A percentile compares a stretch with the other conserved stretches of the same genome.
Conservation (phyloP, 352 stramenopile genomes). For the Pythium utonaiense region DNA sequence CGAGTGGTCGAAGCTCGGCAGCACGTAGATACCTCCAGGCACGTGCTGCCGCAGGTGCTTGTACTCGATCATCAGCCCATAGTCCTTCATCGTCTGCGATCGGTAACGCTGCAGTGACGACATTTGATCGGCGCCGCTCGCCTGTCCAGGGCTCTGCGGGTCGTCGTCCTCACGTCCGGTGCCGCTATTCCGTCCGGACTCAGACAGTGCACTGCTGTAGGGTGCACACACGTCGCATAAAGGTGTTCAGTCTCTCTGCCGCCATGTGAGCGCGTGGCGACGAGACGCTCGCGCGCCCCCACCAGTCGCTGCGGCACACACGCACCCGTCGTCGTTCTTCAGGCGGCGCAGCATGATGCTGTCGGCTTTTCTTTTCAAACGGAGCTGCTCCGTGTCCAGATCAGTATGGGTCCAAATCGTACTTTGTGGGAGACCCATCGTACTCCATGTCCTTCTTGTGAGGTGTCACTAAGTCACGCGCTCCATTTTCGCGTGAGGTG, state of each 20-base stretch:
- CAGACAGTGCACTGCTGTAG: constrained; percentile 3
- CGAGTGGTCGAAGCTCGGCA: constrained; percentile 91
- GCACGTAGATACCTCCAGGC: constrained; percentile 93
- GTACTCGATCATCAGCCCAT: constrained; percentile 97
- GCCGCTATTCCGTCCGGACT: constrained; percentile 9
- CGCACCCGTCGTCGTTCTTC: constrained; percentile 55
- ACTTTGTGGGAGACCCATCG: constrained; percentile 23
- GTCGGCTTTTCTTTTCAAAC: constrained; percentile 5
- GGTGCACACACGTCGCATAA: constrained; percentile 5
- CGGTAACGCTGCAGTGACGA: constrained; percentile 82
- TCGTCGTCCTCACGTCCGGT: constrained; percentile 10
- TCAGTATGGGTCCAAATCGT: constrained; percentile 13
- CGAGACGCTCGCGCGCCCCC: not conserved
- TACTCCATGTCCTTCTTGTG: constrained; percentile 15
- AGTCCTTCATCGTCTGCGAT: constrained; percentile 91
- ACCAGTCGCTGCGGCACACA: not conserved
- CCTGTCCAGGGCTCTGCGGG: constrained; percentile 11
- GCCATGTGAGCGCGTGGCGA: not conserved
- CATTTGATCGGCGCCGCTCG: constrained; percentile 51
- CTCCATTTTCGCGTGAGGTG: not conserved
- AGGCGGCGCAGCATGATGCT: constrained; percentile 63
- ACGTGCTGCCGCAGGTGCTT: constrained; percentile 95
- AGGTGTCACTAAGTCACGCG: constrained; percentile 9
- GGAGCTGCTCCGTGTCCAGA: not conserved
- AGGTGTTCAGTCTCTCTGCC: not conserved